Evolutionary conservation across 192 early-diverging fungal species (phyloP).

Genomic region (Coemansia sp.): DNA sequence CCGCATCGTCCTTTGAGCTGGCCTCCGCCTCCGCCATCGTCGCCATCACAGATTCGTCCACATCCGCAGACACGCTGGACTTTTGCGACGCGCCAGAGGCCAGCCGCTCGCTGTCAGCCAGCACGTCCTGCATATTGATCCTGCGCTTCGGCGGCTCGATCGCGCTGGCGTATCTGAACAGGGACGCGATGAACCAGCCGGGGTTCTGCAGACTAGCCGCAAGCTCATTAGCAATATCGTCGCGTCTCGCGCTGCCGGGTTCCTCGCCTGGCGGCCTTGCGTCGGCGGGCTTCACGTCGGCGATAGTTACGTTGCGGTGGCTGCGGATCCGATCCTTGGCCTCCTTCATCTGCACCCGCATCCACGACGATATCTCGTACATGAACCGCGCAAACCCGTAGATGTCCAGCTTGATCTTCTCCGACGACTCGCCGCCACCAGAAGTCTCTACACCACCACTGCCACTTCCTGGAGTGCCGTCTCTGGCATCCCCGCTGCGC

Average conservation of each 20-base stretch:
- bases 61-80: neutral
- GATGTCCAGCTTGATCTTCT: conserved; percentile 62
- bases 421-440: conserved; percentile 10
- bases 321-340: conserved; percentile 41
- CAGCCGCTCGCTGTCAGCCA: conserved; percentile 10
- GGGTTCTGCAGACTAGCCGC: conserved; percentile 44
- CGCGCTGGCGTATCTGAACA: conserved; percentile 42
- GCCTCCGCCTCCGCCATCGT: neutral
- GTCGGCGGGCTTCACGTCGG: conserved; percentile 14
- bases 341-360: conserved; percentile 55
- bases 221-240: conserved; percentile 37
- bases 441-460: neutral
- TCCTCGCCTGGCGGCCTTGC: neutral
- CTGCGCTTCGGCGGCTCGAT: conserved; percentile 41
- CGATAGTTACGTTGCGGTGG: conserved; percentile 35
- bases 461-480: conserved; percentile 15
- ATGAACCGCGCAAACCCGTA: conserved; percentile 77
- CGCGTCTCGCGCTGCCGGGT: conserved; percentile 15
- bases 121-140: conserved; percentile 10
- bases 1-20: neutral
- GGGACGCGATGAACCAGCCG: conserved; percentile 50
- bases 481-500: conserved; percentile 7
- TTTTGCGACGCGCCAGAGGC: neutral
- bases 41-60: neutral
- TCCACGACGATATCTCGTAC: conserved; percentile 69